Evolutionary conservation across 2,329 filamentous ascomycete genomes (phyloP), one percentile per base, ranked within the genome.

Genomic region (Sclerotinia trifoliorum): DNA sequence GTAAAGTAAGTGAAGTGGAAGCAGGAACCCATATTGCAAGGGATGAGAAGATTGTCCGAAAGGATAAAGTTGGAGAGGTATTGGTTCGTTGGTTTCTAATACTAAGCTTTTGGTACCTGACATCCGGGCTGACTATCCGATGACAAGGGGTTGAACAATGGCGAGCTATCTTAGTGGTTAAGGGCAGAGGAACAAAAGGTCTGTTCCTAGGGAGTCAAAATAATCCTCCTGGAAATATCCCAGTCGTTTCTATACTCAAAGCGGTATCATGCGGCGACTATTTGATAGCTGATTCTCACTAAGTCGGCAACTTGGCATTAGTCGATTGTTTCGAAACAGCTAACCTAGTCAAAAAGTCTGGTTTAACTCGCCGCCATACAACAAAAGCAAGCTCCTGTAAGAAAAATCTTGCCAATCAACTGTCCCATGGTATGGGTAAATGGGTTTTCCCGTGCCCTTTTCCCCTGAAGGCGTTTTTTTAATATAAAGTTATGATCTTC

Each of bases 401-500:
- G 2, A 15, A 17, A 15, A 19, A n/a, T 26, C 46, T 51, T 46
- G 24, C 58, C 58, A 62, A 62, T 51, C 42, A 61, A 11, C 11
- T 5, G 5, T 24, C 6, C 3, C 19, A 17, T 17, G 3, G 19
- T 3, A 35, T 26, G 17, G 58, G 8, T 21, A 15, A 48, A 39
- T 13, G 4, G 3, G n/a, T 24, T 17, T 49, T 35, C 24, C 58
- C 44, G 13, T 17, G 6, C 19, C 7, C 7, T 39, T 24, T n/a
- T 2, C 46, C 63, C 63, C 24, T 65, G 32, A 46, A 35, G 26
- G 39, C 35, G 26, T n/a, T n/a, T 48, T 48, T 65, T 65, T 21
- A 48, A 57, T 65, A 19, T 58, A 65, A 24, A 21, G 13, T 57
- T 11, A 24, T 44, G 51, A 19, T 44, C 10, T 55, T 35, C 39